Conservation (phyloP, 768 basidiomycete species). For the Pulveroboletus sp. region DNA sequence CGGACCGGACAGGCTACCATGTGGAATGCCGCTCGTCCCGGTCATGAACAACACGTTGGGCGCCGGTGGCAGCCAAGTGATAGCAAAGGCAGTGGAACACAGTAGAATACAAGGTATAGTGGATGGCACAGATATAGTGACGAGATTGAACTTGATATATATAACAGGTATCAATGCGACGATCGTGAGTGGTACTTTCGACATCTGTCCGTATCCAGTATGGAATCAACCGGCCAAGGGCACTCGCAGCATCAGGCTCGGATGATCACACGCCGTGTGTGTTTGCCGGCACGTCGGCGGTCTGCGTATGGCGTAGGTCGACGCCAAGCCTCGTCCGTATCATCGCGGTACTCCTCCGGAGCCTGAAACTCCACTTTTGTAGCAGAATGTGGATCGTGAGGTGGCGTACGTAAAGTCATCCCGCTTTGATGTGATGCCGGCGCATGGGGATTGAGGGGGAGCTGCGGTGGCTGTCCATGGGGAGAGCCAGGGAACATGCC, state of each 20-base stretch:
- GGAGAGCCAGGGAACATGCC: conserved; percentile 28
- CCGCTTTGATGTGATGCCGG: conserved; percentile 22
- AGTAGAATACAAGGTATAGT: conserved; percentile 21
- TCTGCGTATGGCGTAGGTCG: conserved; percentile 70
- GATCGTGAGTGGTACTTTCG: conserved; percentile 3
- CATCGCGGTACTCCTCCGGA: conserved; percentile 49
- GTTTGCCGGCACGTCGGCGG: conserved; percentile 74
- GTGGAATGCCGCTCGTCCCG: too few relatives aligned
- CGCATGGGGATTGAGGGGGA: conserved; percentile 31
- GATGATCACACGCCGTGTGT: conserved; percentile 69
- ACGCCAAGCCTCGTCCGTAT: conserved; percentile 67
- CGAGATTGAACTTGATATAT: conserved; percentile 13
- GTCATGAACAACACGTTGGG: too few relatives aligned
- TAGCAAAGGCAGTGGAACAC: not conserved
- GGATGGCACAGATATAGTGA: conserved; percentile 19
- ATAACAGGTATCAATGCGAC: conserved; percentile 19
- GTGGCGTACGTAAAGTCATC: conserved; percentile 40
- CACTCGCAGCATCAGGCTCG: conserved; percentile 25
- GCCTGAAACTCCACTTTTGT: conserved; percentile 29
- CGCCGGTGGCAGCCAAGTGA: too few relatives aligned
- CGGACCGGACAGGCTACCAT: too few relatives aligned
- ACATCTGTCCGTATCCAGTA: not conserved
- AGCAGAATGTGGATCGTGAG: conserved; percentile 39
- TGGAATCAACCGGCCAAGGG: not conserved
- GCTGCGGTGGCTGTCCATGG: conserved; percentile 31